Evolutionary conservation across 192 early-diverging fungal genomes (phyloP).

Genomic region (Backusella australiensis): DNA sequence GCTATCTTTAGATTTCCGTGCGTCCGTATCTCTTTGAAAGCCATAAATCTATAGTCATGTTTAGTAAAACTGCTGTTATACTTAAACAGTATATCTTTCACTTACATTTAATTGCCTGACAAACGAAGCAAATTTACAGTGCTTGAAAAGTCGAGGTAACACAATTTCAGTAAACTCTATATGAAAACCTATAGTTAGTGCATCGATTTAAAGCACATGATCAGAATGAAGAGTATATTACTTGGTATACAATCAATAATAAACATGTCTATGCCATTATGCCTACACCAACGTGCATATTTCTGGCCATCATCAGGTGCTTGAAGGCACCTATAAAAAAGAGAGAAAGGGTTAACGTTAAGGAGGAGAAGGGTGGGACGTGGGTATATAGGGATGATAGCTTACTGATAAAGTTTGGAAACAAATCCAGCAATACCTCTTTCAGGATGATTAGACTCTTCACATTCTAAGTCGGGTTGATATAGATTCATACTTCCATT

Average conservation of each 20-base stretch:
- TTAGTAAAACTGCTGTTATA: not conserved
- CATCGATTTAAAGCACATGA: not conserved
- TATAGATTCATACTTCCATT: not conserved
- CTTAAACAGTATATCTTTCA: not conserved
- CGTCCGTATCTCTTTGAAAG: slow-evolving; percentile 48
- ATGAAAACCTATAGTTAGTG: not conserved
- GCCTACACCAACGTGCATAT: slow-evolving; percentile 36
- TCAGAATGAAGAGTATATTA: slow-evolving; percentile 9
- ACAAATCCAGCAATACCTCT: slow-evolving; percentile 38
- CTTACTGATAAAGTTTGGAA: slow-evolving; percentile 40
- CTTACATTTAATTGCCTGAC: slow-evolving; percentile 48
- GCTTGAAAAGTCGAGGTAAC: slow-evolving; percentile 44
- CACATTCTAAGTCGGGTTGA: slow-evolving; percentile 10
- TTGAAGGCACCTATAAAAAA: slow-evolving; percentile 26
- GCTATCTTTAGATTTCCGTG: slow-evolving; percentile 46
- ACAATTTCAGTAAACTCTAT: slow-evolving; percentile 45
- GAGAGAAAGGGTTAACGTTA: not conserved
- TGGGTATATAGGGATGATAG: not conserved
- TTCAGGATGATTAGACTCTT: slow-evolving; percentile 18
- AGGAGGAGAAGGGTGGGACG: not conserved
- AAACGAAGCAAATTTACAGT: slow-evolving; percentile 52
- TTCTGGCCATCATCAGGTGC: slow-evolving; percentile 37
- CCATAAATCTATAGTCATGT: slow-evolving; percentile 40
- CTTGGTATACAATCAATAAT: slow-evolving; percentile 42
- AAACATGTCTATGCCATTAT: slow-evolving; percentile 39